Percentiles rank a stretch among this genome's conserved stretches.
These are phyloP conservation scores for Suaeda aralocaspica DNA, from an alignment of 148 eudicot species.

Conservation along the genomic window DNA sequence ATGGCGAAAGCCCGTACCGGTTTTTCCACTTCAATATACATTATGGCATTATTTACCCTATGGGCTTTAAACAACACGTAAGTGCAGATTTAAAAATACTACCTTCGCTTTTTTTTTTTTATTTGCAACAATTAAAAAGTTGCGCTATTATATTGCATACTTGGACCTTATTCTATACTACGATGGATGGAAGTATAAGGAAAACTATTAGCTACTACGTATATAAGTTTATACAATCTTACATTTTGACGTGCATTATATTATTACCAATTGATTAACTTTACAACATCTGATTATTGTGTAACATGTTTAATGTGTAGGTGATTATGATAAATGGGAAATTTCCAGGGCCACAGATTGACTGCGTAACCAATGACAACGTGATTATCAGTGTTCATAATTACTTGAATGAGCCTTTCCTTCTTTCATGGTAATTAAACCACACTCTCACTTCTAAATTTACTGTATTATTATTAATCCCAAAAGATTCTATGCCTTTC, in stretches of 20 bases:
- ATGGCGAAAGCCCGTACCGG: slow-evolving; percentile 58
- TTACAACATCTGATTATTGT: slow-evolving; percentile 6
- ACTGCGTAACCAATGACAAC: slow-evolving; percentile 94
- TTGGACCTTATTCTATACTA: too few species aligned
- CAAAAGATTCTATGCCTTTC: too few species aligned
- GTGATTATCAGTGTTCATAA: slow-evolving; percentile 83
- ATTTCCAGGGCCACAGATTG: slow-evolving; percentile 93
- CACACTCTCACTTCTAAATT: not conserved
- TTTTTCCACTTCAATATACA: slow-evolving; percentile 60
- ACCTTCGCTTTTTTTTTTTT: too few species aligned
- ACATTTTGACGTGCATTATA: not conserved
- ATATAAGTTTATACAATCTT: slow-evolving; percentile 5
- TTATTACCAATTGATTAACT: not conserved
- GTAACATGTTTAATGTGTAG: slow-evolving; percentile 34
- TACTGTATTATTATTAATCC: too few species aligned
- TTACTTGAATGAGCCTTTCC: slow-evolving; percentile 83
- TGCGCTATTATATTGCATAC: too few species aligned
- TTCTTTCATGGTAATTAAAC: slow-evolving; percentile 69
- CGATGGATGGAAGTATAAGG: too few species aligned
- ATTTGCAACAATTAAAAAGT: too few species aligned
- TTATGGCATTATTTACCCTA: slow-evolving; percentile 51
- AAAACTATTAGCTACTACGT: too few species aligned
- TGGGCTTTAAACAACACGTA: slow-evolving; percentile 72
- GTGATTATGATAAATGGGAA: slow-evolving; percentile 97
- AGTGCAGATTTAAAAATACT: too few species aligned